Base-by-base conservation (phyloP, 2,329 filamentous ascomycete genomes). In the Uncinocarpus reesii region DNA sequence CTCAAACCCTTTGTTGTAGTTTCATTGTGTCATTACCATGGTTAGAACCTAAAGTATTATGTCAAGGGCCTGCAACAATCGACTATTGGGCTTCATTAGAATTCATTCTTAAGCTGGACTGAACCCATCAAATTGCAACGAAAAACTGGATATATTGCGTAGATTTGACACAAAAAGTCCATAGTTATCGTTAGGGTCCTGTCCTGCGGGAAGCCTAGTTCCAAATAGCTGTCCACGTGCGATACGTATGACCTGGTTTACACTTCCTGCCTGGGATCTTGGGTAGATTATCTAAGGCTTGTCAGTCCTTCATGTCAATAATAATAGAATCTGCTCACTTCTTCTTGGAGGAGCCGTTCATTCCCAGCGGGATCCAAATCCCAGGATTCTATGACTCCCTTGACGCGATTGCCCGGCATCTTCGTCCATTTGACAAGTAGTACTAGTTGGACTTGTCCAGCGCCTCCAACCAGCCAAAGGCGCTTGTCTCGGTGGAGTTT, bases 401-500 rank as follows among this genome's bases (percentile, higher is more conserved):
- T 28, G 13, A 46, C 50, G 2, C 11, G 34, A 16, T 44, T 20
- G 5, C 21, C 38, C 6, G 41, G 16, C 20, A 21, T 10, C 35
- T 49, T 52, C 7, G 38, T 46, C 50, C 50, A 52, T 31, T 46
- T 49, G 24, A 49, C 18, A 18, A 46, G 20, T 20, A 52, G 11
- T 20, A 50, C 52, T 16, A 54, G 7, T 31, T 48, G 13, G 11
- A 52, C 34, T 26, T 35, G n/a, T 23, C 37, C 42, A 11, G 4
- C n/a, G 4, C 47, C 41, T 8, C 50, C 50, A 13, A 18, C 21
- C 16, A 54, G 31, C 52, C 52, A 52, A 2, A 54, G 31, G 4
- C n/a, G 21, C 47, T 45, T 52, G 26, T 54, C 50, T n/a, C 36
- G 42, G 5, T 50, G 35, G n/a, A 54, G 45, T n/a, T 32, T 7